These are phyloP conservation scores for Apostasia shenzhenica DNA, from an alignment of 106 monocot genomes.

Conservation along the genomic window DNA sequence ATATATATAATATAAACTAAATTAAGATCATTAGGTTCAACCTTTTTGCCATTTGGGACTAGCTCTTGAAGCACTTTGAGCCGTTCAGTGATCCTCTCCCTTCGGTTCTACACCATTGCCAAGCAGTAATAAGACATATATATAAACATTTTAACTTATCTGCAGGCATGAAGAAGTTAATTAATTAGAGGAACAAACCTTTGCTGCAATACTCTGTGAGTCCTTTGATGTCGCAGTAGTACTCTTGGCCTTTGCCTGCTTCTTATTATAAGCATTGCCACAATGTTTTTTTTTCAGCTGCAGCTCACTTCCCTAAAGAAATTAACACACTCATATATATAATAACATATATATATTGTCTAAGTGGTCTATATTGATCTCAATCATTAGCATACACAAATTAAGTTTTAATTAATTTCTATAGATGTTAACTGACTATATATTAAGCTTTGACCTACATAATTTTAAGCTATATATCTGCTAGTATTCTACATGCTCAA, in stretches of 20 bases:
- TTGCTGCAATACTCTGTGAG: constrained; percentile 90
- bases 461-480: background rate
- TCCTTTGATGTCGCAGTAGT: constrained; percentile 40
- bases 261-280: constrained; percentile 21
- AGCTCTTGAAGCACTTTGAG: constrained; percentile 91
- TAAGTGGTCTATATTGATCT: too few relatives aligned
- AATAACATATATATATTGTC: background rate
- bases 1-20: background rate
- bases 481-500: background rate
- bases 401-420: background rate
- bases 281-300: constrained; percentile 54
- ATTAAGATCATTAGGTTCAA: background rate
- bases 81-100: constrained; percentile 80
- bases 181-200: constrained; percentile 27
- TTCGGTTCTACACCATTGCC: constrained; percentile 43
- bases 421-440: background rate
- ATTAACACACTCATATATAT: background rate
- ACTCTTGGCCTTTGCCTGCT: constrained; percentile 43
- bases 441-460: background rate
- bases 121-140: background rate
- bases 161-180: background rate
- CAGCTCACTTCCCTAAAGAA: constrained; percentile 37
- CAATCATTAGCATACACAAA: too few relatives aligned
- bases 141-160: background rate
- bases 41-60: constrained; percentile 93